Conservation (phyloP, 1,139 yeast genomes). For the Nakaseomyces bracarensis region DNA sequence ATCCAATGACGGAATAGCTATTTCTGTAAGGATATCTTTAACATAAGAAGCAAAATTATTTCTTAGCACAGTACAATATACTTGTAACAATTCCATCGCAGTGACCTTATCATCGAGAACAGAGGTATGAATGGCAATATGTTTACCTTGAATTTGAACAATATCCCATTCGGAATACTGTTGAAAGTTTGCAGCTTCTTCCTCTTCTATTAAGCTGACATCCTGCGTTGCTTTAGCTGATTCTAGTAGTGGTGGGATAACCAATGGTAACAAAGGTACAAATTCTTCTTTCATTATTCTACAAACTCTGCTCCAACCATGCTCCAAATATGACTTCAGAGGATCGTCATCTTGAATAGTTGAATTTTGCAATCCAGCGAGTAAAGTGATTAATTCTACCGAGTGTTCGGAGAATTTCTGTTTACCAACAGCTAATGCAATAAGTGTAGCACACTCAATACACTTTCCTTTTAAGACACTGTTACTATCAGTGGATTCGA, state of each 20-base stretch:
- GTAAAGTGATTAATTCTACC: slow-evolving; percentile 62
- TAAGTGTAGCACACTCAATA: slow-evolving; percentile 88
- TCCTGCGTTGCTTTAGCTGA: slow-evolving; percentile 90
- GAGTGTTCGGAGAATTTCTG: slow-evolving; percentile 78
- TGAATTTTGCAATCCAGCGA: slow-evolving; percentile 64
- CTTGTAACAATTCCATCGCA: slow-evolving; percentile 80
- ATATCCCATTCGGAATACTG: slow-evolving; percentile 95
- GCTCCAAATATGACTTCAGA: slow-evolving; percentile 76
- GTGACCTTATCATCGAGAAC: slow-evolving; percentile 84
- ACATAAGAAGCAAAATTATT: slow-evolving; percentile 80
- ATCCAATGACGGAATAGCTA: slow-evolving; percentile 80
- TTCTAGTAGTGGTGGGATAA: slow-evolving; percentile 74
- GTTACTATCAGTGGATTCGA: slow-evolving; percentile 75
- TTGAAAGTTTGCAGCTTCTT: slow-evolving; percentile 76
- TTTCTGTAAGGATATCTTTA: slow-evolving; percentile 64
- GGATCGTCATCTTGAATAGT: slow-evolving; percentile 65
- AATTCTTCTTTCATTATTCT: slow-evolving; percentile 78
- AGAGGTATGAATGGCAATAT: slow-evolving; percentile 90
- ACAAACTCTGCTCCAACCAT: slow-evolving; percentile 95
- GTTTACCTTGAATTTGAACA: slow-evolving; percentile 82
- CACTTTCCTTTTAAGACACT: slow-evolving; percentile 84
- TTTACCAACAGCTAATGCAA: slow-evolving; percentile 94
- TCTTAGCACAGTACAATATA: slow-evolving; percentile 81
- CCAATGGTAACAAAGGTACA: slow-evolving; percentile 78
- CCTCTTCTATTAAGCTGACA: slow-evolving; percentile 75